phyloP scores from a whole-genome alignment of 1,139 yeast species.

The Suhomyces yuchorum region DNA sequence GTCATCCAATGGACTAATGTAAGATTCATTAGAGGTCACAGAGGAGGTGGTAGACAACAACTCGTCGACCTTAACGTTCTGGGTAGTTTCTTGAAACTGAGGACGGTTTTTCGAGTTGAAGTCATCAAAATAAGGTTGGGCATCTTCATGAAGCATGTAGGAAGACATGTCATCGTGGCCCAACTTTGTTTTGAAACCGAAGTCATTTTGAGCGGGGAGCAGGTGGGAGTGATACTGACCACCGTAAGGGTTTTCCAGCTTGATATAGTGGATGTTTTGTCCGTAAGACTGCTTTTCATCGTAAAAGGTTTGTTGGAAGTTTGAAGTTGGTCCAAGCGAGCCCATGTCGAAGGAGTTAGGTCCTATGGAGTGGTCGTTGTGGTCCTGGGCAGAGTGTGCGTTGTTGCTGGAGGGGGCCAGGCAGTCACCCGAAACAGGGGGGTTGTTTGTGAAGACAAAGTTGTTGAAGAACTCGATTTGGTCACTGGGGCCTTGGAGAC shows the following conservation, averaged over 20 bases:
- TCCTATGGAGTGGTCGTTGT: background rate
- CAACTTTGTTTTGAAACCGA: background rate
- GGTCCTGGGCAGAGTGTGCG: background rate
- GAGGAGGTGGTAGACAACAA: slow-evolving; percentile 15
- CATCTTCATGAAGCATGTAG: slow-evolving; percentile 13
- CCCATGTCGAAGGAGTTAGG: background rate
- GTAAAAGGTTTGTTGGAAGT: background rate
- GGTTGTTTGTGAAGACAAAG: slow-evolving; percentile 14
- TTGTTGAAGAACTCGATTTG: slow-evolving; percentile 21
- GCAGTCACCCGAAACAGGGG: background rate
- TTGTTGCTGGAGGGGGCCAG: background rate
- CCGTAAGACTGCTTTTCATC: slow-evolving; percentile 4
- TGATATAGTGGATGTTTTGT: slow-evolving; percentile 7
- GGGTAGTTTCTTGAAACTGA: slow-evolving; percentile 1
- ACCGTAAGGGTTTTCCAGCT: background rate
- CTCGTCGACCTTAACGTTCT: slow-evolving; percentile 7
- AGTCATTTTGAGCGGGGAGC: background rate
- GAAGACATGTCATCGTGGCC: slow-evolving; percentile 10
- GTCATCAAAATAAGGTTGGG: slow-evolving; percentile 21
- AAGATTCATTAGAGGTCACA: slow-evolving; percentile 17
- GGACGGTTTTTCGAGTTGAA: slow-evolving; percentile 12
- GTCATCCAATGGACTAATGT: slow-evolving; percentile 22
- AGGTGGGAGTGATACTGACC: slow-evolving; percentile 1
- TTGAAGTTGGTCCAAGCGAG: background rate
- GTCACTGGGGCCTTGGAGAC: slow-evolving; percentile 18